Evolutionary conservation across 768 basidiomycete species (phyloP).

Genomic region (Trametes punicea): DNA sequence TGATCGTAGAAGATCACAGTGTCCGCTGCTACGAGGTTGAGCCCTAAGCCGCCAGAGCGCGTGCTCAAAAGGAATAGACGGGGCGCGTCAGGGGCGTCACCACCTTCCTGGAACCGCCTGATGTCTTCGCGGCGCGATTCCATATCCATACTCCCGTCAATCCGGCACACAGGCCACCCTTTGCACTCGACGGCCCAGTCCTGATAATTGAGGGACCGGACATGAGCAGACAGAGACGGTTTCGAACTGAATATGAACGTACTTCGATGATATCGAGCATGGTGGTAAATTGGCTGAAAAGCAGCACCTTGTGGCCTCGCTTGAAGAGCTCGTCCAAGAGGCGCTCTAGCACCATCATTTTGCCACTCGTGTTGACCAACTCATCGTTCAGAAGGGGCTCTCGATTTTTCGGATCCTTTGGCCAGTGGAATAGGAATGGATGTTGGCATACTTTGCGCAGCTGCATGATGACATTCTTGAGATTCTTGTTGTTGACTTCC

Average conservation of each 20-base stretch:
- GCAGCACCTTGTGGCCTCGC: constrained; percentile 77
- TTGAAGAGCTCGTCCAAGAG: constrained; percentile 79
- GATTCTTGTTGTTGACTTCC: constrained; percentile 85
- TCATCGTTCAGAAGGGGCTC: constrained; percentile 70
- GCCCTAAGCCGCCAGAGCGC: constrained; percentile 74
- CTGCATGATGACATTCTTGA: constrained; percentile 93
- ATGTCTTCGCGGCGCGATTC: constrained; percentile 82
- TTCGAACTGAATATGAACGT: constrained; percentile 20
- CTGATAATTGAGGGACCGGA: constrained; percentile 31
- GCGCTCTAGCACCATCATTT: constrained; percentile 95
- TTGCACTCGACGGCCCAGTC: constrained; percentile 90
- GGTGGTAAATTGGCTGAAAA: constrained; percentile 92
- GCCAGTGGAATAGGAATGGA: constrained; percentile 89
- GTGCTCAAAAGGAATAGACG: constrained; percentile 78
- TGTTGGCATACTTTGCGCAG: constrained; percentile 95
- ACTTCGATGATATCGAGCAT: constrained; percentile 97
- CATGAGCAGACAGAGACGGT: not conserved
- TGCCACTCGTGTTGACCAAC: constrained; percentile 83
- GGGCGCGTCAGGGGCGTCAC: constrained; percentile 59
- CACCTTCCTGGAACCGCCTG: constrained; percentile 75
- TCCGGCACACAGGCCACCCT: constrained; percentile 80
- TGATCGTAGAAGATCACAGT: constrained; percentile 94
- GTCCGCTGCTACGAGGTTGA: constrained; percentile 79
- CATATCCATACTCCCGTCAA: constrained; percentile 87
- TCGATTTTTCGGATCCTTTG: constrained; percentile 57